Base-by-base conservation (phyloP, 106 monocot species). In the Allium fistulosum region DNA sequence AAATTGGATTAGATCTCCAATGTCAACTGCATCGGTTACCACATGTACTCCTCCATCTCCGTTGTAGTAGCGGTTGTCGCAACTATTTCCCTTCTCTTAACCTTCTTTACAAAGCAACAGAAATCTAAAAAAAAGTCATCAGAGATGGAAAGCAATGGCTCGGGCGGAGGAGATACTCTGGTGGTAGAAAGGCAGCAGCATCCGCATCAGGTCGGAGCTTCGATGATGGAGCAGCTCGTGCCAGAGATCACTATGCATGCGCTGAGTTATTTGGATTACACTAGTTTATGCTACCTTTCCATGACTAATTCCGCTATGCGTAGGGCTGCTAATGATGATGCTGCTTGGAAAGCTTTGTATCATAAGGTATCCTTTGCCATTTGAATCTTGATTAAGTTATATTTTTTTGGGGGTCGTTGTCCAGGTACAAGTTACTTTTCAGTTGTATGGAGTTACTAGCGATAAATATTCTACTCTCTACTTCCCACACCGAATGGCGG, bases 221-320 rank as follows among this genome's bases (percentile, higher is more conserved):
- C 85, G 59, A 86, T 86, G 82, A 82, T 86, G 85, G 85, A 86
- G 79, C 82, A 86, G 66, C 56, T 86, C 63, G 85, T 86, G 72
- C 85, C 85, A 70, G 85, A 86, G 78, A 82, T 86, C 50, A 86
- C 82, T 7, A 82, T 79, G 49, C 85, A 86, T 62, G 75, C 79
- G 59, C 82, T 86, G 26, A 86, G 82, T 61, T 86, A 86, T 69
- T 69, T 86, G 60, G 85, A 86, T 57, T 75, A 62, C 55, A 81
- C 76, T 15, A 86, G 85, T 62, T 75, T 86, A 4, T 86, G 85
- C 58, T 58, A 75, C 17, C 79, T 86, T 62, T 86, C 85, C 18
- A 86, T 82, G 85, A 81, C 82, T 56, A 86, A 86, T 61, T 82
- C 85, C 15, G 75, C 85, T 13, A 86, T 86, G 85, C 67, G 85